These are phyloP conservation scores for Amanita exitialis DNA, from an alignment of 768 basidiomycete species.

Conservation along the genomic window DNA sequence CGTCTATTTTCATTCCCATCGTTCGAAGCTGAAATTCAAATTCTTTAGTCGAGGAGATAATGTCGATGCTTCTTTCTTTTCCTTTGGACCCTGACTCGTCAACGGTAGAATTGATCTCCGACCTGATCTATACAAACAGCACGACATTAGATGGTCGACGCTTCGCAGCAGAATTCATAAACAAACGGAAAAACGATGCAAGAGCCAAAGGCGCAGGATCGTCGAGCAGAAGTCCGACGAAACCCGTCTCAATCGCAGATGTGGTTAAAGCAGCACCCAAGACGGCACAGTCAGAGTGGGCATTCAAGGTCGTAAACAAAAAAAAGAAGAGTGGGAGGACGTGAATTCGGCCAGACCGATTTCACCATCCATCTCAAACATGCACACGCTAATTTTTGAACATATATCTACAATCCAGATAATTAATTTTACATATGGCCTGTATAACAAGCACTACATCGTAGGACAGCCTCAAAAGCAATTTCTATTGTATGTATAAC, in stretches of 20 bases:
- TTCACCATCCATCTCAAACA: neutral
- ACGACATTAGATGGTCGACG: slow-evolving; percentile 92
- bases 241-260: slow-evolving; percentile 70
- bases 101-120: slow-evolving; percentile 87
- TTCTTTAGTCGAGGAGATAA: slow-evolving; percentile 85
- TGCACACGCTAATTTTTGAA: slow-evolving; percentile 3
- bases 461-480: neutral
- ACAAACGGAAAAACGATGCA: slow-evolving; percentile 79
- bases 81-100: slow-evolving; percentile 80
- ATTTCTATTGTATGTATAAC: neutral
- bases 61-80: slow-evolving; percentile 91
- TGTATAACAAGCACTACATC: slow-evolving; percentile 6
- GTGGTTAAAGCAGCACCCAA: slow-evolving; percentile 88
- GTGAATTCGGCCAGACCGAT: slow-evolving; percentile 16
- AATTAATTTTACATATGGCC: neutral
- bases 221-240: slow-evolving; percentile 28
- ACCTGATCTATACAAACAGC: slow-evolving; percentile 89
- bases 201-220: slow-evolving; percentile 4
- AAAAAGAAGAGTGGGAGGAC: slow-evolving; percentile 78
- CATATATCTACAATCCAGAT: slow-evolving; percentile 2
- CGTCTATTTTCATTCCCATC: slow-evolving; percentile 9
- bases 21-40: slow-evolving; percentile 4
- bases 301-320: slow-evolving; percentile 91
- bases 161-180: slow-evolving; percentile 88
- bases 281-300: slow-evolving; percentile 67